Evolutionary conservation across 2,329 filamentous ascomycete genomes (phyloP).

Genomic region (Graphium sp.): DNA sequence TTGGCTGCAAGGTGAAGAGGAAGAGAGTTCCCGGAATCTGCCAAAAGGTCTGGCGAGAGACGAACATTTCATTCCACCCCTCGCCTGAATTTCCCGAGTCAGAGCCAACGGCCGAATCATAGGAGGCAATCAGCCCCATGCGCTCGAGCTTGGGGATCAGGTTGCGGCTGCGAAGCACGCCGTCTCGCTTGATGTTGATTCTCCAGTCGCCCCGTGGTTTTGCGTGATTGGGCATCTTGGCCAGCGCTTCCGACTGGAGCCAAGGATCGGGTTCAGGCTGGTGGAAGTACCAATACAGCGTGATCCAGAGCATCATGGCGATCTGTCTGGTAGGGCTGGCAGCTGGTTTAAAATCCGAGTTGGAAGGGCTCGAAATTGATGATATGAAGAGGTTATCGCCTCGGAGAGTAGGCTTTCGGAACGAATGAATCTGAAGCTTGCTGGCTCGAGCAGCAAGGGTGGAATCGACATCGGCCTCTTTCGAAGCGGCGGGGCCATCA

Average conservation of each 20-base stretch:
- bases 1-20: slow-evolving; percentile 64
- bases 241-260: slow-evolving; percentile 44
- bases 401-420: slow-evolving; percentile 55
- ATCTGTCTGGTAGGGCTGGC: slow-evolving; percentile 75
- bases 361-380: slow-evolving; percentile 72
- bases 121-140: slow-evolving; percentile 69
- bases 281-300: slow-evolving; percentile 95
- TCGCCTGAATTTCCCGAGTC: slow-evolving; percentile 42
- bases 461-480: slow-evolving; percentile 12
- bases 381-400: slow-evolving; percentile 82
- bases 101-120: slow-evolving; percentile 62
- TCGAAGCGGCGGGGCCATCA: slow-evolving; percentile 6
- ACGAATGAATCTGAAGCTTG: slow-evolving; percentile 21
- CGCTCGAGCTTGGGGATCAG: slow-evolving; percentile 80
- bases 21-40: slow-evolving; percentile 78
- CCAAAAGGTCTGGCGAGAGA: slow-evolving; percentile 73
- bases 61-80: slow-evolving; percentile 68
- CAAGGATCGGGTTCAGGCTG: slow-evolving; percentile 55
- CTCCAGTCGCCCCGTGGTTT: slow-evolving; percentile 75
- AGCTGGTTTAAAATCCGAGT: slow-evolving; percentile 61
- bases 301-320: slow-evolving; percentile 93
- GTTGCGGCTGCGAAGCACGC: slow-evolving; percentile 72
- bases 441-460: slow-evolving; percentile 3
- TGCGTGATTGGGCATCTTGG: slow-evolving; percentile 48
- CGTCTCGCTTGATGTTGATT: slow-evolving; percentile 69